Evolutionary conservation across 768 basidiomycete genomes (phyloP).

Genomic region (Rhodotorula kratochvilovae): DNA sequence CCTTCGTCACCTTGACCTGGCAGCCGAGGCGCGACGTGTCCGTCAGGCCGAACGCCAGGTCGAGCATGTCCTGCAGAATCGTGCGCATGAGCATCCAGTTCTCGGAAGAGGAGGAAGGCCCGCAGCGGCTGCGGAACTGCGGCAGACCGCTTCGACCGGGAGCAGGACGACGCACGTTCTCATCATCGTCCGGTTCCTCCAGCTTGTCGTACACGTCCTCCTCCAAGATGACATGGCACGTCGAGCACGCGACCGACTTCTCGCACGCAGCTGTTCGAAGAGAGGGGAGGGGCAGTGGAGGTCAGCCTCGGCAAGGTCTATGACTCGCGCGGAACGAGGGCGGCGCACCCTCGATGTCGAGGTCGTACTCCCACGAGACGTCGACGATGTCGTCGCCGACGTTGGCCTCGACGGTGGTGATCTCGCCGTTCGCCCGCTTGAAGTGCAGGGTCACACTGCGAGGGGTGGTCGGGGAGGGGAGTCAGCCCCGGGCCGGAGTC

Average conservation of each 20-base stretch:
- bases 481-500: no score
- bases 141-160: no score
- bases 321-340: no score
- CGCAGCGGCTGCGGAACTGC: not conserved
- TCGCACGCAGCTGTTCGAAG: conserved; percentile 79
- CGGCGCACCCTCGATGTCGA: conserved; percentile 82
- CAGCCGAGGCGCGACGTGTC: conserved; percentile 69
- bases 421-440: conserved; percentile 75
- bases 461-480: not conserved
- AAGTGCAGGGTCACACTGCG: conserved; percentile 81
- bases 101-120: no score
- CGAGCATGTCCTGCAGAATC: conserved; percentile 65
- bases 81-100: not conserved
- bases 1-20: conserved; percentile 64
- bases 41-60: conserved; percentile 93
- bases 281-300: not conserved
- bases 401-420: conserved; percentile 82
- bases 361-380: conserved; percentile 88
- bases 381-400: conserved; percentile 89
- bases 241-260: conserved; percentile 92
- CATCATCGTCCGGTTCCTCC: conserved; percentile 92
- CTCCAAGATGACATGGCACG: conserved; percentile 86
- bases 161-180: conserved; percentile 55
- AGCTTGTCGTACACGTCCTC: conserved; percentile 76
- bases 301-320: not conserved